A percentile compares a stretch with the other conserved stretches of the same genome.
Evolutionary conservation across 352 stramenopile species (phyloP).

Genomic region (Phytophthora nicotianae): DNA sequence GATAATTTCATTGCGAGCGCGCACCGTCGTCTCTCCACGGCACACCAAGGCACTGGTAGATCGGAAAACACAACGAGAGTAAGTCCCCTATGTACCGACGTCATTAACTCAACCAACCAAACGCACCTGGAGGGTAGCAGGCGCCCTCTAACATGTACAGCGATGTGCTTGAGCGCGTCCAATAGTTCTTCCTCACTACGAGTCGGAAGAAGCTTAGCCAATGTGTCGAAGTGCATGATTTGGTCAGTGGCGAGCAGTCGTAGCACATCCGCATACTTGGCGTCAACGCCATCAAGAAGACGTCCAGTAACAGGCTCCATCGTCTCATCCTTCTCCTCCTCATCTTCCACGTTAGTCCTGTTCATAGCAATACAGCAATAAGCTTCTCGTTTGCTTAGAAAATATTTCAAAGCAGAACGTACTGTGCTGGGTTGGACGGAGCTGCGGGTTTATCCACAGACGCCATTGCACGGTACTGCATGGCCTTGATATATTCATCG

Average conservation of each 20-base stretch:
- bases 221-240: conserved; percentile 60
- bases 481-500: conserved; percentile 72
- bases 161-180: conserved; percentile 48
- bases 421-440: conserved; percentile 30
- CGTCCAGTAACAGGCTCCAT: conserved; percentile 37
- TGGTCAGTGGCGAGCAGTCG: conserved; percentile 30
- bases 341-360: conserved; percentile 36
- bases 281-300: conserved; percentile 34
- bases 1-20: conserved; percentile 54
- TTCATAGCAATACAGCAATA: conserved; percentile 1
- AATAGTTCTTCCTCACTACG: conserved; percentile 45
- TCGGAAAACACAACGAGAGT: neutral
- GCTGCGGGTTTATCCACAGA: conserved; percentile 30
- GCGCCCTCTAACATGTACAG: conserved; percentile 47
- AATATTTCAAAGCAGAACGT: conserved; percentile 4
- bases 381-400: neutral
- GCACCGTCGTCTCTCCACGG: conserved; percentile 32
- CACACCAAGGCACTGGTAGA: conserved; percentile 39
- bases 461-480: conserved; percentile 65
- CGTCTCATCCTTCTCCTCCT: conserved; percentile 52
- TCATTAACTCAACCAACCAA: neutral
- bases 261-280: conserved; percentile 34
- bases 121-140: conserved; percentile 51
- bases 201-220: conserved; percentile 44
- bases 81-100: neutral